These are phyloP conservation scores for Linum usitatissimum DNA, from an alignment of 345 rosid species.

Conservation along the genomic window DNA sequence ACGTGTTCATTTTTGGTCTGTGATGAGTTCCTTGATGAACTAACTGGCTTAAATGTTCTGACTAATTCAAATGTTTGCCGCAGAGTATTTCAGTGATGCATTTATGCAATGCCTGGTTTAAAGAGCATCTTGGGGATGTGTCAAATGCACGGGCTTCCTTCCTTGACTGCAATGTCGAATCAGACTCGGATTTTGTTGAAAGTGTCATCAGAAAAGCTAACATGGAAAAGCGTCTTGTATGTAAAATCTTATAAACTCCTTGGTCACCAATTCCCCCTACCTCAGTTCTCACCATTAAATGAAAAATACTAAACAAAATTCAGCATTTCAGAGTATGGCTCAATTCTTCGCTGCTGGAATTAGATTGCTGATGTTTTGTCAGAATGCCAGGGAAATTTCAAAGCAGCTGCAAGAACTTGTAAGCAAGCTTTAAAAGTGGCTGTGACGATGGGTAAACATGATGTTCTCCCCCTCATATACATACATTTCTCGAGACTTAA, in stretches of 20 bases:
- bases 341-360: neutral
- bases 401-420: conserved; percentile 49
- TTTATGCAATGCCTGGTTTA: conserved; percentile 62
- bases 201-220: conserved; percentile 55
- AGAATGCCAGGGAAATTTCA: conserved; percentile 51
- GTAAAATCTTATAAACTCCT: conserved; percentile 8
- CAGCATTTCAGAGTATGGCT: neutral
- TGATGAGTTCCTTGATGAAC: neutral
- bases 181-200: conserved; percentile 50
- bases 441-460: conserved; percentile 26
- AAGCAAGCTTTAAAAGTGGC: conserved; percentile 53
- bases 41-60: neutral
- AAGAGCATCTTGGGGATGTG: conserved; percentile 55
- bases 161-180: conserved; percentile 32
- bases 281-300: neutral
- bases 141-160: conserved; percentile 55
- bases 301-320: neutral
- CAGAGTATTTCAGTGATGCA: conserved; percentile 58
- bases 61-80: conserved; percentile 11
- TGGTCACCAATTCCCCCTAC: neutral
- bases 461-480: conserved; percentile 42
- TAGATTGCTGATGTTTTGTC: conserved; percentile 9
- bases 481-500: conserved; percentile 56
- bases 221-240: conserved; percentile 85
- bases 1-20: conserved; percentile 2